Percentiles rank a stretch among this genome's conserved stretches.
Evolutionary conservation across 768 basidiomycete genomes (phyloP).

Genomic region (Tremella yokohamensis): DNA sequence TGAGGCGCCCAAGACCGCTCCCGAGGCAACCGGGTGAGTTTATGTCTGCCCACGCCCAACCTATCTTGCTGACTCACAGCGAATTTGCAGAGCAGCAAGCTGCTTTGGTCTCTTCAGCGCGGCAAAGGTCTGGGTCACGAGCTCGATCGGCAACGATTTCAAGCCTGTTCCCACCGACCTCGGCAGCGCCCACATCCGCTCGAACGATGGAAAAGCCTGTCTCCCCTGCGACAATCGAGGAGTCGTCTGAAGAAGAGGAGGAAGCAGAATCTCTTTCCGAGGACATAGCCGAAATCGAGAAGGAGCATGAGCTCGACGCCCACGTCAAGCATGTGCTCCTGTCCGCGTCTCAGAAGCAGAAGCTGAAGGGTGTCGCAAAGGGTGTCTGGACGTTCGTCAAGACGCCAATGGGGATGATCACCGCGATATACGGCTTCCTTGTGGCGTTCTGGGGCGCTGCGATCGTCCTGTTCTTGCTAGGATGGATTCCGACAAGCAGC

Average conservation of each 20-base stretch:
- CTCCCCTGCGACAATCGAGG: slow-evolving; percentile 1
- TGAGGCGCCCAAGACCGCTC: slow-evolving; percentile 21
- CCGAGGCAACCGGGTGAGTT: slow-evolving; percentile 10
- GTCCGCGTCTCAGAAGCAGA: slow-evolving; percentile 55
- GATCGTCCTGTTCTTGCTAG: slow-evolving; percentile 65
- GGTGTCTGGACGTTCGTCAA: slow-evolving; percentile 80
- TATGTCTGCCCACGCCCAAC: slow-evolving; percentile 7
- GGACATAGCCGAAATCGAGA: slow-evolving; percentile 22
- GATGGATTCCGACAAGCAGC: slow-evolving; percentile 66
- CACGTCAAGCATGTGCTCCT: slow-evolving; percentile 74
- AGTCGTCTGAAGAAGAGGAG: slow-evolving; percentile 4
- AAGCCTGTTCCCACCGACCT: slow-evolving; percentile 13
- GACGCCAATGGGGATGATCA: slow-evolving; percentile 72
- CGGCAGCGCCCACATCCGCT: slow-evolving; percentile 19
- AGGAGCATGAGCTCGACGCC: slow-evolving; percentile 59
- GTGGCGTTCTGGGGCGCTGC: slow-evolving; percentile 85
- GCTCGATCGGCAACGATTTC: slow-evolving; percentile 15
- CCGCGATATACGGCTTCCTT: slow-evolving; percentile 72
- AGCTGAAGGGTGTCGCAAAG: slow-evolving; percentile 59
- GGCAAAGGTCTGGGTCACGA: slow-evolving; percentile 4
- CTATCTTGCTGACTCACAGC: slow-evolving; percentile 3
- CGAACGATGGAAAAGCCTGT: background rate
- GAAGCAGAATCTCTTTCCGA: slow-evolving; percentile 9
- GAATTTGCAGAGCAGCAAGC: slow-evolving; percentile 1
- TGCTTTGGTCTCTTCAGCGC: background rate